Conservation (phyloP, 495 filamentous ascomycete genomes). For the Articulospora tetracladia region DNA sequence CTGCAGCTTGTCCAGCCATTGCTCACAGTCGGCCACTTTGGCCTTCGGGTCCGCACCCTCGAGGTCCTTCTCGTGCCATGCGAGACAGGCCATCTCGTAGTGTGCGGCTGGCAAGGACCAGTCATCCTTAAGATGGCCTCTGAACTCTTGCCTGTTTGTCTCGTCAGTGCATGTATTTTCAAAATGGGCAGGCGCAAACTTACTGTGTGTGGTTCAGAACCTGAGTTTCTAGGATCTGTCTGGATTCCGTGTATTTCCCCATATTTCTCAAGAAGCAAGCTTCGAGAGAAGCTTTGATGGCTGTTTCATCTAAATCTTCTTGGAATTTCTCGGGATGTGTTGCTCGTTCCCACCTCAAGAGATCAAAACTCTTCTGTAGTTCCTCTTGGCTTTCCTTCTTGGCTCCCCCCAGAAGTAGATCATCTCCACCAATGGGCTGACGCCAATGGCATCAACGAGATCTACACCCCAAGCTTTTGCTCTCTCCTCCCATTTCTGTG, state of each 20-base stretch:
- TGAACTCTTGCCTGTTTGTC: constrained; percentile 56
- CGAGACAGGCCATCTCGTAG: constrained; percentile 83
- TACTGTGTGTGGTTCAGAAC: constrained; percentile 60
- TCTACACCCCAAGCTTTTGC: constrained; percentile 64
- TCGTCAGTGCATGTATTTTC: constrained; percentile 5
- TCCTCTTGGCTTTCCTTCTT: constrained; percentile 70
- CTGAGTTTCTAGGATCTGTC: constrained; percentile 52
- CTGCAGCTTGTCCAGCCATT: constrained; percentile 72
- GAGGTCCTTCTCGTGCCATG: constrained; percentile 60
- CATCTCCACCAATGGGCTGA: constrained; percentile 88
- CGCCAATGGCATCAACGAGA: constrained; percentile 77
- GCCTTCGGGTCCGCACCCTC: constrained; percentile 17
- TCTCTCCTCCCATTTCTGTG: constrained; percentile 85
- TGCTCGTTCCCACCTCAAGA: constrained; percentile 59
- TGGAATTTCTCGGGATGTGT: constrained; percentile 49
- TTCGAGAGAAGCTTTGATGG: constrained; percentile 60
- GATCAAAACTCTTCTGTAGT: constrained; percentile 57
- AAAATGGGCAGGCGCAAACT: constrained; percentile 17
- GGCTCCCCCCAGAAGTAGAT: constrained; percentile 88
- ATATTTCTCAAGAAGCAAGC: constrained; percentile 65
- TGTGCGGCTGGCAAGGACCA: constrained; percentile 77
- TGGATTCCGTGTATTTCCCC: constrained; percentile 58
- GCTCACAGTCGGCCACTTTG: constrained; percentile 61
- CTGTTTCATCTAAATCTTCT: constrained; percentile 75
- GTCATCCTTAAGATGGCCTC: constrained; percentile 70